Conservation (phyloP, 1,284 basidiomycete genomes). For the Volvariella surrecta region DNA sequence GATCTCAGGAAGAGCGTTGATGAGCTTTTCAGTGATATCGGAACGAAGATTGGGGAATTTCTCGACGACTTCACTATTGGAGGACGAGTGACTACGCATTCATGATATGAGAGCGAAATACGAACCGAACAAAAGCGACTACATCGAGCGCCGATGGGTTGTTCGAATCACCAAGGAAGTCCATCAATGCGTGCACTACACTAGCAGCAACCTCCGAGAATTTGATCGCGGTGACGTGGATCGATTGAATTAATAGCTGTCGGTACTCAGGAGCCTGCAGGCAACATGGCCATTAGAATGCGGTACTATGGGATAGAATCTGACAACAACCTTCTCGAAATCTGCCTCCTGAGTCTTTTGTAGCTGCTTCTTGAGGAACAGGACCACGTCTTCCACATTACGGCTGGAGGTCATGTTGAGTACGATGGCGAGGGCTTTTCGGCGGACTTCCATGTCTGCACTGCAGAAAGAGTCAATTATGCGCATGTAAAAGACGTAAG, state of each 20-base stretch:
- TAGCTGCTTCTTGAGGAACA: constrained; percentile 98
- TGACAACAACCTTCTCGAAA: constrained; percentile 67
- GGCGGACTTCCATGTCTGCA: constrained; percentile 94
- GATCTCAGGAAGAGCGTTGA: constrained; percentile 81
- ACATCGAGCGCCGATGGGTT: constrained; percentile 96
- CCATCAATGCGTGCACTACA: constrained; percentile 96
- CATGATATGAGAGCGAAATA: constrained; percentile 7
- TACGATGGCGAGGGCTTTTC: constrained; percentile 87
- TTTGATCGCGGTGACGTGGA: constrained; percentile 94
- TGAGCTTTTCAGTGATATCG: constrained; percentile 83
- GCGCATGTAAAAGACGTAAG: constrained; percentile 1
- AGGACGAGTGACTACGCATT: constrained; percentile 1
- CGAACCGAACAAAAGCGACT: constrained; percentile 85
- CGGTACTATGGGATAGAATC: not conserved
- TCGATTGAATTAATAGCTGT: constrained; percentile 94
- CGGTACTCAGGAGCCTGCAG: constrained; percentile 85
- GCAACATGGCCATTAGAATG: constrained; percentile 1
- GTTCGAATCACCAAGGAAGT: constrained; percentile 95
- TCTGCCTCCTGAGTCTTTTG: constrained; percentile 83
- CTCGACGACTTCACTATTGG: constrained; percentile 84
- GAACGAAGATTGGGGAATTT: constrained; percentile 90
- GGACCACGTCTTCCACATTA: constrained; percentile 96
- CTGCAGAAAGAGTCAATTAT: constrained; percentile 27
- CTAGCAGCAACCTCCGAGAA: constrained; percentile 98
- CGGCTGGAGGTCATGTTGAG: constrained; percentile 91